A percentile compares a stretch with the other conserved stretches of the same genome.
These are phyloP conservation scores for Stylosanthes scabra DNA, from an alignment of 331 rosid species.

Conservation along the genomic window DNA sequence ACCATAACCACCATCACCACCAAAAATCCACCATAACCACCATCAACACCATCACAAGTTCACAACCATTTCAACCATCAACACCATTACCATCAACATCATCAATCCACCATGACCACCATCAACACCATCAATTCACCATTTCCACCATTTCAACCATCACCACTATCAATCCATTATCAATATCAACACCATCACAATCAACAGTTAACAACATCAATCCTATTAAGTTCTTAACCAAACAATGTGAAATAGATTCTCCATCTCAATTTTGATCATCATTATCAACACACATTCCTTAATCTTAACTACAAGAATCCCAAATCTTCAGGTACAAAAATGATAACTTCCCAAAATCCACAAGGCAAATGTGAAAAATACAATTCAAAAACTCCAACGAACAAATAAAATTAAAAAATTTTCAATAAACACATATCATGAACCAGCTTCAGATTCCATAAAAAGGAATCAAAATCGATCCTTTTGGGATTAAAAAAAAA, in stretches of 20 bases:
- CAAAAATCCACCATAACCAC: too few relatives aligned
- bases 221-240: not conserved
- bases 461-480: not conserved
- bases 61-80: too few relatives aligned
- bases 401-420: not conserved
- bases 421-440: not conserved
- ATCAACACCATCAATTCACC: too few relatives aligned
- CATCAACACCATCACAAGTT: too few relatives aligned
- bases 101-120: too few relatives aligned
- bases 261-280: not conserved
- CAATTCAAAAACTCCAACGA: not conserved
- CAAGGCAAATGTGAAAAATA: not conserved
- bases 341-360: too few relatives aligned
- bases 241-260: constrained; percentile 11
- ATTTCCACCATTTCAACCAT: too few relatives aligned
- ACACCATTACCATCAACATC: too few relatives aligned
- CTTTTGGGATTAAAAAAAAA: constrained; percentile 12
- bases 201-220: too few relatives aligned
- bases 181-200: too few relatives aligned
- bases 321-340: constrained; percentile 2
- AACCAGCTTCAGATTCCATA: not conserved
- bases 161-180: too few relatives aligned
- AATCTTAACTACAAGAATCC: not conserved
- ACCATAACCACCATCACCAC: too few relatives aligned
- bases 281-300: not conserved